Conservation (phyloP, 179 eudicot genomes). For the Actinidia chinensis region DNA sequence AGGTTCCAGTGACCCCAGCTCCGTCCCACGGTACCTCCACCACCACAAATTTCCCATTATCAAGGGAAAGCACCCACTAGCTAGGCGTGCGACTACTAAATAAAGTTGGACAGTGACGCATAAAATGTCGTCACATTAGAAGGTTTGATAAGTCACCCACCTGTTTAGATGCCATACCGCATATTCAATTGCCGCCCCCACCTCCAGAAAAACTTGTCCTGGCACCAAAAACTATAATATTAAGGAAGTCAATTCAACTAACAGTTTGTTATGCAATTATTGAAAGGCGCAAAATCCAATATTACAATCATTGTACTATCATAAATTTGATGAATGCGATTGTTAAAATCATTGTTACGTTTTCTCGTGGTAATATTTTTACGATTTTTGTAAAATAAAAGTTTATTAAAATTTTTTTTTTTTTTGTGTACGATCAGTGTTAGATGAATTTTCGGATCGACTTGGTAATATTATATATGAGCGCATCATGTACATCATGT, state of each 20-base stretch:
- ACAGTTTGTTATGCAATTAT: too few species aligned
- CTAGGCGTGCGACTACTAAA: slow-evolving; percentile 16
- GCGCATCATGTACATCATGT: too few species aligned
- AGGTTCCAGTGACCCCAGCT: neutral
- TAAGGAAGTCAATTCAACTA: neutral
- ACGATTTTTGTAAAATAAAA: too few species aligned
- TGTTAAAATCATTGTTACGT: too few species aligned
- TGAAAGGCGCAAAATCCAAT: too few species aligned
- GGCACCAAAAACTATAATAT: slow-evolving; percentile 14
- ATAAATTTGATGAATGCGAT: too few species aligned
- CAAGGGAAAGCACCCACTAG: neutral
- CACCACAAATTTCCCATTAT: slow-evolving; percentile 11
- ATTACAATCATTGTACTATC: too few species aligned
- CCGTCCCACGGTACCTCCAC: neutral
- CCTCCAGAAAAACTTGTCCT: slow-evolving; percentile 63
- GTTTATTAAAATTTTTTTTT: too few species aligned
- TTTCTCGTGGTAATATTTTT: too few species aligned
- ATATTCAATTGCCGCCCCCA: slow-evolving; percentile 86
- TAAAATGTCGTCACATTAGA: neutral
- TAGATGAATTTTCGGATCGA: too few species aligned
- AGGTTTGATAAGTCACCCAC: slow-evolving; percentile 41
- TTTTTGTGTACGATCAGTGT: too few species aligned
- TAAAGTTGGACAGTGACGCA: neutral
- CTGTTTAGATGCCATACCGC: slow-evolving; percentile 87
- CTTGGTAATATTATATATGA: too few species aligned